These are phyloP conservation scores for Oryza glaberrima DNA, from an alignment of 176 grass and related monocot genomes.

Conservation along the genomic window DNA sequence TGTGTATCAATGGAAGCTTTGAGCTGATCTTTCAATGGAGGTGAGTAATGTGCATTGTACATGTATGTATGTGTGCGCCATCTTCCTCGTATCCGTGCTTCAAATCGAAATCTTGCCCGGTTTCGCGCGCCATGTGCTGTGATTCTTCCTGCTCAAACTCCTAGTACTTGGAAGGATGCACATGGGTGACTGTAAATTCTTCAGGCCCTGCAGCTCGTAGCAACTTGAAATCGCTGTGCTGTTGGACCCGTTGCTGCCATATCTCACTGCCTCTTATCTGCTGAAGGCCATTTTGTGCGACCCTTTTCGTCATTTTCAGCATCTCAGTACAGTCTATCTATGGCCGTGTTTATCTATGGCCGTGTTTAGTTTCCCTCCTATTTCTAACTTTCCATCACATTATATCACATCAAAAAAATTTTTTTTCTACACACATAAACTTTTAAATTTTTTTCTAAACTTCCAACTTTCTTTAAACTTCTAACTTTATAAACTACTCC, in stretches of 20 bases:
- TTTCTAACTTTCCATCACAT: too few species aligned
- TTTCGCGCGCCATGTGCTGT: conserved; percentile 50
- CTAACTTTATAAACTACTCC: too few species aligned
- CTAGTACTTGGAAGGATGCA: conserved; percentile 31
- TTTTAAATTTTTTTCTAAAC: too few species aligned
- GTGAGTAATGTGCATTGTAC: conserved; percentile 22
- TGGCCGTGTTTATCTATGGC: neutral
- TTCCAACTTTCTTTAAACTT: too few species aligned
- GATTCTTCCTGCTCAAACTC: conserved; percentile 52
- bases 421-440: too few species aligned
- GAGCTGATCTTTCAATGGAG: neutral
- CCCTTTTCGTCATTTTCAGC: neutral
- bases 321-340: neutral
- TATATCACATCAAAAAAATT: too few species aligned
- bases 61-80: conserved; percentile 4
- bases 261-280: neutral
- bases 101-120: conserved; percentile 18
- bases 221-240: neutral
- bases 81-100: conserved; percentile 25
- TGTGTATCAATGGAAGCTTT: neutral
- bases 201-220: neutral
- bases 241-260: neutral
- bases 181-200: conserved; percentile 61
- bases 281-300: conserved; percentile 6
- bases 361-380: too few species aligned